Evolutionary conservation across 495 filamentous ascomycete species (phyloP).

Genomic region (Choiromyces venosus): DNA sequence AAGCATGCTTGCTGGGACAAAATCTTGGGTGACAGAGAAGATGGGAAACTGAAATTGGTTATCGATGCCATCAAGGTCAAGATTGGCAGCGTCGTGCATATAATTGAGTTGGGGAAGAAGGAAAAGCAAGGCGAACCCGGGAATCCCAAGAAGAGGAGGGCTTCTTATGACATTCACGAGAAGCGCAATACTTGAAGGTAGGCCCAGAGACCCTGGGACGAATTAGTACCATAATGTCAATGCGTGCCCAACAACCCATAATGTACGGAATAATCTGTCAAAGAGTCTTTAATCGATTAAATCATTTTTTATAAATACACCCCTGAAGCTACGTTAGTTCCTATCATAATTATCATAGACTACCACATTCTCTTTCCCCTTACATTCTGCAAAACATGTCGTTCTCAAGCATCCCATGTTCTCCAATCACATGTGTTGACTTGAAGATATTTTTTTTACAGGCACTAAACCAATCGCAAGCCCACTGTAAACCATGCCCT

Average conservation of each 20-base stretch:
- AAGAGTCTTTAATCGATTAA: background rate
- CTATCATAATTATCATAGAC: background rate
- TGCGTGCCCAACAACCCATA: background rate
- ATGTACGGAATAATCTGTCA: background rate
- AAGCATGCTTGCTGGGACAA: conserved; percentile 41
- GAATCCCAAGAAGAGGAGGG: conserved; percentile 22
- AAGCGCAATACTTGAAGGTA: background rate
- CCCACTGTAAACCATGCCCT: background rate
- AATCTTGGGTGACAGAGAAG: conserved; percentile 25
- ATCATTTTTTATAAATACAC: background rate
- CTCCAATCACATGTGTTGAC: background rate
- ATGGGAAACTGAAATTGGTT: conserved; percentile 42
- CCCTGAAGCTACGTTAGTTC: background rate
- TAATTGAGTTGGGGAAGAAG: conserved; percentile 26
- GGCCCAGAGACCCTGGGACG: background rate
- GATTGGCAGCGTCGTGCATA: conserved; percentile 63
- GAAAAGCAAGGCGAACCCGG: conserved; percentile 6
- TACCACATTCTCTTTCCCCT: background rate
- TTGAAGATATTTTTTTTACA: background rate
- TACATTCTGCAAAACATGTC: background rate
- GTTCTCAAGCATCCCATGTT: background rate
- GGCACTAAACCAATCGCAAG: background rate
- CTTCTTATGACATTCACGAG: conserved; percentile 5
- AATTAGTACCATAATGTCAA: background rate
- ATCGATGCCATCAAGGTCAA: conserved; percentile 63